phyloP scores from a whole-genome alignment of 768 basidiomycete genomes.

The Lyophyllum shimeji region DNA sequence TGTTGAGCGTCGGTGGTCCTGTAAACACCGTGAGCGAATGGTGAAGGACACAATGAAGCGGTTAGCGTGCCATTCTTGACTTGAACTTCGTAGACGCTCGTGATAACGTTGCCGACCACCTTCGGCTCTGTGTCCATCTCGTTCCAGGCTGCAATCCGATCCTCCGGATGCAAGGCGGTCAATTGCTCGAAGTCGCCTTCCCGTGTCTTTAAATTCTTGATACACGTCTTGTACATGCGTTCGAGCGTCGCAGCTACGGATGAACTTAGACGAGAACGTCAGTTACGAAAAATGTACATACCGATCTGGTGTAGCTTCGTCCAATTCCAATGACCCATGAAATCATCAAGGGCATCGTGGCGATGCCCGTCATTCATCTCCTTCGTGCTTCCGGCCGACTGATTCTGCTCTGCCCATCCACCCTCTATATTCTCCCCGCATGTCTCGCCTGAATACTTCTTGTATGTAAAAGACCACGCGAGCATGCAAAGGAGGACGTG shows the following conservation, averaged over 20 bases:
- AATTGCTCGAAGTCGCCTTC: background rate
- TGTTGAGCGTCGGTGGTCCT: slow-evolving; percentile 3
- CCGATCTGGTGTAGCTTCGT: slow-evolving; percentile 22
- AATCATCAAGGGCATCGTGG: slow-evolving; percentile 27
- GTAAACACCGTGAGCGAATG: background rate
- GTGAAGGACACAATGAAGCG: background rate
- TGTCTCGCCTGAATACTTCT: background rate
- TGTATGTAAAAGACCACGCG: background rate
- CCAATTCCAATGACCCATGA: slow-evolving; percentile 3
- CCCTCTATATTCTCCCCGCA: background rate
- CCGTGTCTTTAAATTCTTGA: background rate
- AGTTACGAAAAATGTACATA: slow-evolving; percentile 9
- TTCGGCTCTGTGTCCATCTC: slow-evolving; percentile 5
- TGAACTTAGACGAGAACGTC: background rate
- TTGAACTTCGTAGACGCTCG: slow-evolving; percentile 3
- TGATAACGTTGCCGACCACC: background rate
- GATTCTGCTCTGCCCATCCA: too few species aligned
- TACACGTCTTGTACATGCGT: background rate
- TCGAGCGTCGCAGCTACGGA: background rate
- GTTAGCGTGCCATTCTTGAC: background rate
- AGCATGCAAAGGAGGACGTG: slow-evolving; percentile 15
- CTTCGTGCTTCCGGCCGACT: too few species aligned
- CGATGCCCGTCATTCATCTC: too few species aligned
- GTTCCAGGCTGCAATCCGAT: background rate
- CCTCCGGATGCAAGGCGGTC: background rate